A percentile compares a stretch with the other conserved stretches of the same genome.
These are phyloP conservation scores for Pseudocercospora crystallina DNA, from an alignment of 2,329 filamentous ascomycete species.

Conservation along the genomic window DNA sequence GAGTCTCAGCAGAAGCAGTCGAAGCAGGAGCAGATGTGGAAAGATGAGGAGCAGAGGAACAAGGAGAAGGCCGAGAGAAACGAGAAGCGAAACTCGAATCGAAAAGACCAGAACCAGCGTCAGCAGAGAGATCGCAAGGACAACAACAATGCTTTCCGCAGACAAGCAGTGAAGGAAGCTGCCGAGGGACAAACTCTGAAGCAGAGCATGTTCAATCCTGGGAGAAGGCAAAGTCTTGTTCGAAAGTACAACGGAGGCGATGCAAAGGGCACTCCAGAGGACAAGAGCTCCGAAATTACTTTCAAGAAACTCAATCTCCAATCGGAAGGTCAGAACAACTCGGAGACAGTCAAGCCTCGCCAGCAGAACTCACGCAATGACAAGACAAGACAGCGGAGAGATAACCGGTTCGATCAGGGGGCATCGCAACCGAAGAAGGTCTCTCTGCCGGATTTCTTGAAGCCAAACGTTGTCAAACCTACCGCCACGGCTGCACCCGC, in stretches of 20 bases:
- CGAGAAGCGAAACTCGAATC: background rate
- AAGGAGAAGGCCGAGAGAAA: background rate
- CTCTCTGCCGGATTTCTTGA: background rate
- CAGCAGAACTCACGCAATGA: too few species aligned
- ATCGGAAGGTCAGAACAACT: too few species aligned
- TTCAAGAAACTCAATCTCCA: too few species aligned
- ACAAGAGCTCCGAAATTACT: too few species aligned
- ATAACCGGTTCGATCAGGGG: background rate
- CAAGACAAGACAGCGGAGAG: too few species aligned
- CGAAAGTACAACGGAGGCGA: too few species aligned
- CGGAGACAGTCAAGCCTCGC: too few species aligned
- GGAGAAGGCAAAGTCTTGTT: too few species aligned
- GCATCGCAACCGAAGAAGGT: background rate
- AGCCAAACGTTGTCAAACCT: background rate
- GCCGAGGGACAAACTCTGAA: background rate
- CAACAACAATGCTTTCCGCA: too few species aligned
- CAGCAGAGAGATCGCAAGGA: too few species aligned
- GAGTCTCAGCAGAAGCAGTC: slow-evolving; percentile 12
- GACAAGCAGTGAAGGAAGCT: background rate
- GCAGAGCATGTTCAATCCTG: background rate
- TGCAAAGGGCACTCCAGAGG: too few species aligned
- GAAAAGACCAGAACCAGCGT: background rate
- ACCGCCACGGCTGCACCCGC: background rate
- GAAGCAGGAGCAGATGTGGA: slow-evolving; percentile 10
- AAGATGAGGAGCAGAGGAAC: slow-evolving; percentile 11